Evolutionary conservation across 2,329 filamentous ascomycete genomes (phyloP), one percentile per base, ranked within the genome.

Genomic region (Aciculosporium take): DNA sequence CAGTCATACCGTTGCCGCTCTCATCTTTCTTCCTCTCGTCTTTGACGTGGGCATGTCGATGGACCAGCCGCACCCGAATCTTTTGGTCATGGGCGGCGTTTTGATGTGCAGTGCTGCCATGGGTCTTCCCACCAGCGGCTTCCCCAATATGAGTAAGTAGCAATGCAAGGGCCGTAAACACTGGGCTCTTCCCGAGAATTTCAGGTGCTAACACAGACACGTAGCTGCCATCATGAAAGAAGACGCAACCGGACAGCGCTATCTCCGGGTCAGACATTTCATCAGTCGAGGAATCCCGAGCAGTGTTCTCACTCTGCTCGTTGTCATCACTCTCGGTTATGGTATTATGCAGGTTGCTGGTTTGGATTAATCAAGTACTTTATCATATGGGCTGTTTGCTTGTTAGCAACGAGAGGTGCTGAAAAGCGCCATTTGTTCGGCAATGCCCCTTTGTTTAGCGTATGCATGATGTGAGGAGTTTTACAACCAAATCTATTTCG

Each of bases 161-260:
- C n/a, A n/a, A 29, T 30, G 25, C 24, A 10, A 10, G 13, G 13
- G 20, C 33, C 7, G 15, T 15, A 15, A 7, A 4, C 4, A 5
- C 23, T 34, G 15, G 32, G 18, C 12, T 30, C n/a, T 23, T 23
- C n/a, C 17, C 18, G 15, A 15, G 7, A 27, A 25, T 35, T 23
- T 23, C 8, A 10, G 23, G 30, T 32, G 37, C 55, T 60, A 45
- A 57, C 46, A 34, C 15, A 37, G 7, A 7, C 31, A 7, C 33
- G 13, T 39, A 93, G 86, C 91, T 55, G 91, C 91, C 4, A 96
- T 98, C 54, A 96, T 98, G 91, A 96, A 96, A 71, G 91, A 98
- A 64, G 89, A 98, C 53, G 75, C 84, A 0, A 93, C 88, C 0
- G 91, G 91, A 7, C 85, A 94, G 57, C 73, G 91, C 42, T 98